Conservation (phyloP, 2,329 filamentous ascomycete genomes). For the Teratosphaeriaceae sp. region DNA sequence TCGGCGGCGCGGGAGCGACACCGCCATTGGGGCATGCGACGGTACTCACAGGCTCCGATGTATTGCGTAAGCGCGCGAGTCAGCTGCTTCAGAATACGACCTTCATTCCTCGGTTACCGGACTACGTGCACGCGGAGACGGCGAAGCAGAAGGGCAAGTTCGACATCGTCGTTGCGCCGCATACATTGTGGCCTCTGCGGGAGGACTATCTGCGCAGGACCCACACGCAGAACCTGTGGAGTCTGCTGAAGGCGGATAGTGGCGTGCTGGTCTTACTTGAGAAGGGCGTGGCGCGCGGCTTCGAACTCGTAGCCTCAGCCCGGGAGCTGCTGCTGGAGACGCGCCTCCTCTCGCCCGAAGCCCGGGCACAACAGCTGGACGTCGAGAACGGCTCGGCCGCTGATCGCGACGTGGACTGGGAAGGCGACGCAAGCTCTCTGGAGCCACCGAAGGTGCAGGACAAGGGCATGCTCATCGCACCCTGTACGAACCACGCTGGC, state of each 20-base stretch:
- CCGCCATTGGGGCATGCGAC: conserved; percentile 65
- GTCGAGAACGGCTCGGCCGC: conserved; percentile 30
- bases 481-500: conserved; percentile 77
- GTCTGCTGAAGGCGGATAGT: conserved; percentile 71
- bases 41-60: conserved; percentile 69
- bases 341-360: conserved; percentile 60
- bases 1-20: conserved; percentile 35
- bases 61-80: conserved; percentile 68
- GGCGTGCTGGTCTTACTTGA: conserved; percentile 84
- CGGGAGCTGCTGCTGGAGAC: conserved; percentile 71
- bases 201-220: conserved; percentile 72
- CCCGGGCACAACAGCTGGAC: conserved; percentile 30
- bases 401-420: conserved; percentile 13
- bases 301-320: conserved; percentile 83
- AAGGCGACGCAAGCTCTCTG: conserved; percentile 7
- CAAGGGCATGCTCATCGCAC: conserved; percentile 55
- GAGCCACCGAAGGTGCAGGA: conserved; percentile 37
- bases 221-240: conserved; percentile 84
- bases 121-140: conserved; percentile 58
- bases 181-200: conserved; percentile 68
- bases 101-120: conserved; percentile 85
- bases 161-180: conserved; percentile 85
- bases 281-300: conserved; percentile 85
- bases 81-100: conserved; percentile 79
- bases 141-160: conserved; percentile 50